Evolutionary conservation across 202 grass and related monocot genomes (phyloP), one percentile per base, ranked within the genome.

Genomic region (Setaria viridis): DNA sequence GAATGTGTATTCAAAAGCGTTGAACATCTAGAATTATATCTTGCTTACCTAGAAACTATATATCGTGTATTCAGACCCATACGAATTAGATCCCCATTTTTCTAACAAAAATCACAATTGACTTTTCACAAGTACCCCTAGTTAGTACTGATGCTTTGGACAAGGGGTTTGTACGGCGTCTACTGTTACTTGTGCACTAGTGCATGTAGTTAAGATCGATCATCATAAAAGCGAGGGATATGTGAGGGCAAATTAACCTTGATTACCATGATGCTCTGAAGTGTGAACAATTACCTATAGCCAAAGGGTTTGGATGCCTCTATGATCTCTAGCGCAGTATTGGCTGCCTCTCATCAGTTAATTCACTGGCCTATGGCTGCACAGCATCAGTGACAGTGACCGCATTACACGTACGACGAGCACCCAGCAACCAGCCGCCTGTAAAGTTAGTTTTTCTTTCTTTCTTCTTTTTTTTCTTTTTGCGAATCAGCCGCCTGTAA

Each of bases 261-360:
- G 16, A 56, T 46, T 33, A 48, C 56, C 7, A 39, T 46, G 25
- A 85, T 4, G 20, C 6, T 39, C 2, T 67, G 1, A 67, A 39
- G 71, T 35, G 69, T 55, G 47, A 53, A 21, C 41, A 21, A 41
- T 69, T 57, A 57, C 14, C 72, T 69, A 59, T 50, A 62, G 53
- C 53, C 57, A 77, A 67, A 34, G 50, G 30, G 72, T 49, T 79
- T 67, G 25, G 25, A 6, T 81, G 60, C 37, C 65, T 86, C 64
- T 43, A 3, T 62, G 25, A 62, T 59, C 74, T 17, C 39, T 11
- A 9, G 0, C n/a, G 48, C 46, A 56, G 65, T 39, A 72, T 79
- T 67, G 25, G 25, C 9, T 81, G 60, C 37, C 65, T 86, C 64
- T 43, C 17, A n/a, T 58, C 41, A 47, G 48, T 16, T 43, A 60